These are phyloP conservation scores for Coemansia sp. DNA, from an alignment of 192 early-diverging fungal species.

Conservation along the genomic window DNA sequence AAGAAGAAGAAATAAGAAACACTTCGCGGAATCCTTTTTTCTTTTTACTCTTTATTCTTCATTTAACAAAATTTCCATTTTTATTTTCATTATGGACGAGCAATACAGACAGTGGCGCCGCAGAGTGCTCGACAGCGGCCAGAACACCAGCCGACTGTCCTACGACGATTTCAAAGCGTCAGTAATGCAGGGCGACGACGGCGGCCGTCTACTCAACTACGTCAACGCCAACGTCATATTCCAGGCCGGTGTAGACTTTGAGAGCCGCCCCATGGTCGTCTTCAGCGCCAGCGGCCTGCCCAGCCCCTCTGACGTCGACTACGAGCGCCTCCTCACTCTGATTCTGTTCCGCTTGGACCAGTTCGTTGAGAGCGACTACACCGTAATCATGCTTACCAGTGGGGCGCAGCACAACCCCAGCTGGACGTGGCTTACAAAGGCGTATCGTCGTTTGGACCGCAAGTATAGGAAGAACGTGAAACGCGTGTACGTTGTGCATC, in stretches of 20 bases:
- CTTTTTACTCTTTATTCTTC: background rate
- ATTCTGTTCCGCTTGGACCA: slow-evolving; percentile 66
- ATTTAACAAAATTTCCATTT: slow-evolving; percentile 5
- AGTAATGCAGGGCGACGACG: slow-evolving; percentile 48
- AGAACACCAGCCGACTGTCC: slow-evolving; percentile 6
- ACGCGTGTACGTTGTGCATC: slow-evolving; percentile 87
- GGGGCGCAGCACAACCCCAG: slow-evolving; percentile 70
- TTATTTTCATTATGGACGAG: slow-evolving; percentile 29
- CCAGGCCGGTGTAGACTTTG: slow-evolving; percentile 74
- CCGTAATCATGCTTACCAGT: slow-evolving; percentile 80
- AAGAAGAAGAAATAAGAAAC: background rate
- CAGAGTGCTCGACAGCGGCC: background rate
- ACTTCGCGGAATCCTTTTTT: background rate
- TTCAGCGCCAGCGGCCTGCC: slow-evolving; percentile 85
- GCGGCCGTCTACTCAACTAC: slow-evolving; percentile 38
- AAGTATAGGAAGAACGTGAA: slow-evolving; percentile 95
- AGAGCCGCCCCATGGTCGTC: slow-evolving; percentile 78
- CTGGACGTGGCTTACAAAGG: slow-evolving; percentile 81
- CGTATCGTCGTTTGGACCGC: slow-evolving; percentile 73
- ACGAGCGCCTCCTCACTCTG: slow-evolving; percentile 73
- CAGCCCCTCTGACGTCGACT: slow-evolving; percentile 67
- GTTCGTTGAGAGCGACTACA: slow-evolving; percentile 89
- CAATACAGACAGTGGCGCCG: slow-evolving; percentile 42
- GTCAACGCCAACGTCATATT: slow-evolving; percentile 47
- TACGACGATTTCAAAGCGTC: slow-evolving; percentile 27